These are phyloP conservation scores for Dittrichia graveolens DNA, from an alignment of 129 eudicot species.

Conservation along the genomic window DNA sequence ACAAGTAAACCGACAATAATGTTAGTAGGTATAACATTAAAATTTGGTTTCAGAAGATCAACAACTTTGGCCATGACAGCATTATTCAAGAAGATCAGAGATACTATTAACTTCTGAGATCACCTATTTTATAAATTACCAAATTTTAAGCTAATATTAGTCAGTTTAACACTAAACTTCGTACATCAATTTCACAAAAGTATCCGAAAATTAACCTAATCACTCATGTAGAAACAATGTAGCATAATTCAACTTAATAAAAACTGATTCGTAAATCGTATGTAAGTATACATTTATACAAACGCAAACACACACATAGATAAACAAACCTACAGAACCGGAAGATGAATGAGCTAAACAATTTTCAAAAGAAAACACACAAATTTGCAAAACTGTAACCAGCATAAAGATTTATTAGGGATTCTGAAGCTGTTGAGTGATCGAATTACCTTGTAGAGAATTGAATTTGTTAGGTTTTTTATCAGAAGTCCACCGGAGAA, in stretches of 20 bases:
- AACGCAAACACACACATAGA: background rate
- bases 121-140: background rate
- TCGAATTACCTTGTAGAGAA: background rate
- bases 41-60: background rate
- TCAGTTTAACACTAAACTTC: background rate
- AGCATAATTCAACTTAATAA: slow-evolving; percentile 12
- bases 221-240: slow-evolving; percentile 10
- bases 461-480: slow-evolving; percentile 4
- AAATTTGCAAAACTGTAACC: background rate
- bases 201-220: background rate
- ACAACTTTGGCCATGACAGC: background rate
- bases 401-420: slow-evolving; percentile 5
- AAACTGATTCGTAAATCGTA: background rate
- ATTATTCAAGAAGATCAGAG: background rate
- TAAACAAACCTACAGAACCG: background rate
- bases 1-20: slow-evolving; percentile 9
- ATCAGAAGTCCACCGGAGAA: slow-evolving; percentile 28
- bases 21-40: background rate
- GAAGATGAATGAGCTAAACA: slow-evolving; percentile 17
- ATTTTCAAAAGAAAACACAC: background rate
- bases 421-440: background rate
- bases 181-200: slow-evolving; percentile 1
- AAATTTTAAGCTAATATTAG: background rate
- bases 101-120: background rate
- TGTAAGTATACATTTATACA: background rate